Evolutionary conservation across 2,329 filamentous ascomycete species (phyloP).

Genomic region (Cytospora piceicola): DNA sequence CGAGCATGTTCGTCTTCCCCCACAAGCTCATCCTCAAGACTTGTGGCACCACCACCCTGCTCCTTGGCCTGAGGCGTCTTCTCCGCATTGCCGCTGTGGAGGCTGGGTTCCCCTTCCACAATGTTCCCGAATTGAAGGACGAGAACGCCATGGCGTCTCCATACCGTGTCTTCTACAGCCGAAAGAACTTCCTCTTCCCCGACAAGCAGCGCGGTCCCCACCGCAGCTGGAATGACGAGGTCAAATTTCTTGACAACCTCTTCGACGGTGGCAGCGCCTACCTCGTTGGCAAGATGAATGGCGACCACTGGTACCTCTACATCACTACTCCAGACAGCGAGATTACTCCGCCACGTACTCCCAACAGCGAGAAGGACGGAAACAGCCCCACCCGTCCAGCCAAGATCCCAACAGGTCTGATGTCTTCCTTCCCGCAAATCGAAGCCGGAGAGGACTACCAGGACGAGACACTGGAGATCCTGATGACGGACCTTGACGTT

Average conservation of each 20-base stretch:
- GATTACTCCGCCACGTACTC: conserved; percentile 82
- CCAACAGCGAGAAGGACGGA: conserved; percentile 54
- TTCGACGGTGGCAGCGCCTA: conserved; percentile 94
- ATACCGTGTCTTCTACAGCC: conserved; percentile 96
- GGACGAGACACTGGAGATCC: conserved; percentile 77
- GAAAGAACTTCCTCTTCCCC: conserved; percentile 97
- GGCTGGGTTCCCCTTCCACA: conserved; percentile 86
- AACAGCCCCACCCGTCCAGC: conserved; percentile 45
- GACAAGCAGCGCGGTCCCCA: conserved; percentile 93
- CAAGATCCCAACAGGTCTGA: conserved; percentile 59
- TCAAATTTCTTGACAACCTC: conserved; percentile 87
- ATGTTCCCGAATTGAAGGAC: conserved; percentile 66
- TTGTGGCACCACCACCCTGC: conserved; percentile 92
- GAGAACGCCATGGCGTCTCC: conserved; percentile 80
- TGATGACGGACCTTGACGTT: conserved; percentile 73
- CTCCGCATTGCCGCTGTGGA: conserved; percentile 87
- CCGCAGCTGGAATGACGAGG: conserved; percentile 96
- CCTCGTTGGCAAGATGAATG: conserved; percentile 99
- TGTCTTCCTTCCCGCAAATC: conserved; percentile 39
- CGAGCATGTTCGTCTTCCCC: conserved; percentile 99
- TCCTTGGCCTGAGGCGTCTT: conserved; percentile 86
- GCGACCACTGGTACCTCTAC: conserved; percentile 99
- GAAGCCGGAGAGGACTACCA: conserved; percentile 50
- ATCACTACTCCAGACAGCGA: conserved; percentile 83
- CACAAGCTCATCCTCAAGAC: conserved; percentile 99